Evolutionary conservation across 2,329 filamentous ascomycete species (phyloP), one percentile per base, ranked within the genome.

Genomic region (Penicillium sp.): DNA sequence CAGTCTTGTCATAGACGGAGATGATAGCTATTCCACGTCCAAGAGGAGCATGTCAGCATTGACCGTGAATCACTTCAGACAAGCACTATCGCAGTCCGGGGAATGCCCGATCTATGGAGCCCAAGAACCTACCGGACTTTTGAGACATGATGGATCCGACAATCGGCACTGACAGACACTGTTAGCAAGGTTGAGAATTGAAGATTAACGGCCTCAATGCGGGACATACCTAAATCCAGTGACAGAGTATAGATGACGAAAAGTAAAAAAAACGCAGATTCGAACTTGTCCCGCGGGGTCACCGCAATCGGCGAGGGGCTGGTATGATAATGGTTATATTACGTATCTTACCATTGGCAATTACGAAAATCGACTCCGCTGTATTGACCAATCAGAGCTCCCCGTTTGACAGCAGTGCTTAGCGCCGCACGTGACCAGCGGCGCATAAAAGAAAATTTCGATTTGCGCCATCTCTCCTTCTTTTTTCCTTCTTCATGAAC

Each of bases 1-100:
- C 94, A 53, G 93, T 97, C 87, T 99, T 99, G 83, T 99, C 91
- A 74, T 94, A 97, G 81, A 97, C 94, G 63, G 93, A 97, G 73
- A 99, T 83, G 72, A 99, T 97, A 64, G 94, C 94, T 81, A 49
- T 55, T 53, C 27, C 48, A 21, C 43, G 16, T 40, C 13, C 39
- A 46, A 50, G 14, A 47, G 7, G 36, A 48, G 10, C 1, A 29
- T 18, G 56, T 63, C 46, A 64, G 57, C 44, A 52, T 49, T 55
- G 48, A 50, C 36, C 45, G 24, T 48, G 34, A 48, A 54, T 44
- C 55, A 61, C 58, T 59, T 60, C 53, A 56, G 50, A 41, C 40
- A 27, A 47, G 42, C 48, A 54, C 45, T 55, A 41, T 57, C 55
- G 52, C 56, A 61, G 59, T 61, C 59, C 53, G 57, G 61, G 58